Base-by-base conservation (phyloP, 2,329 filamentous ascomycete genomes). In the Epichloe sp. region DNA sequence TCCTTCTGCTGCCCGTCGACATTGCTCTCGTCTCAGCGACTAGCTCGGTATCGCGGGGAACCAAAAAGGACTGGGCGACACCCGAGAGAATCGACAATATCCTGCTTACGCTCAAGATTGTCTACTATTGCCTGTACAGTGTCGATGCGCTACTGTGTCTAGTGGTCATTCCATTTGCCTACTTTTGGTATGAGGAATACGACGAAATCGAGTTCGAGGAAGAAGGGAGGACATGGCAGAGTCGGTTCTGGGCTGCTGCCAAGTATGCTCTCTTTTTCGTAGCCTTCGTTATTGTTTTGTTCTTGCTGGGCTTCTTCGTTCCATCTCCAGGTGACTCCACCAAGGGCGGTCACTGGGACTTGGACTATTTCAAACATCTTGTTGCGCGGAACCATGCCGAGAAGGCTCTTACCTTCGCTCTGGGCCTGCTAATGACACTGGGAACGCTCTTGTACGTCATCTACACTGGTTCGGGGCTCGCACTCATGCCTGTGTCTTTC, bases 101-200 rank as follows among this genome's bases (percentile, higher is more conserved):
- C 51, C 74, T 91, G 15, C 76, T 81, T 55, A 88, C 87, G 0
- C 76, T 98, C 56, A 87, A 87, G 65, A 78, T 94, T 53, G 85
- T 95, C 52, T 98, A 98, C 71, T 97, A 97, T 68, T 77, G 82
- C 0, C 77, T 98, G 0, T 98, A 97, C 71, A 93, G 87, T 59
- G 73, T 96, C 58, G 93, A 98, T 66, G 87, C 89, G 1, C 65
- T 96, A 5, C 79, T 98, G 11, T 98, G 93, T 63, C 74, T 98
- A 44, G 66, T 97, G 17, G 79, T 95, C 44, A 85, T 97, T 19
- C 93, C 93, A 0, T 98, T 98, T 64, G 85, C 90, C 46, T 98
- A 98, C 72, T 98, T 98, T 66, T 96, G 86, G 82, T 93, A 95
- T 62, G 93, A 98, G 66, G 93, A 97, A 67, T 95, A 95, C 58